Evolutionary conservation across 305 asterid species (phyloP).

Genomic region (Solanum chacoense): DNA sequence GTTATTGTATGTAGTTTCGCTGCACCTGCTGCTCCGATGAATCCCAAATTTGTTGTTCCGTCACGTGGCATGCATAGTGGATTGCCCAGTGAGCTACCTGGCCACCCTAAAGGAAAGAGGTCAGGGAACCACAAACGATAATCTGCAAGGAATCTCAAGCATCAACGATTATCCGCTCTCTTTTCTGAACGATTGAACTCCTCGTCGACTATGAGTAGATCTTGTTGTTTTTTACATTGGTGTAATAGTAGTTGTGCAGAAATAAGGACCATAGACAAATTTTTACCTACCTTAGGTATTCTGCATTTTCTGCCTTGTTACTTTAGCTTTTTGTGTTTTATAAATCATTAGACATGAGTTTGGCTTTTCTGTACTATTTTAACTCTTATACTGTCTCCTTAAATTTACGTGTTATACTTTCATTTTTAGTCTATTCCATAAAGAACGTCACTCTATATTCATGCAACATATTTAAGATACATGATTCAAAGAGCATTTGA

Average conservation of each 20-base stretch:
- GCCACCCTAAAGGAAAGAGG: neutral
- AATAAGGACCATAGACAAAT: neutral
- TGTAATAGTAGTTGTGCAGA: neutral
- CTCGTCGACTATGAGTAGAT: neutral
- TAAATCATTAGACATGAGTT: neutral
- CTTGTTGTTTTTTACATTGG: neutral
- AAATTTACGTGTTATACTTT: neutral
- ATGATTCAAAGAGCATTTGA: neutral
- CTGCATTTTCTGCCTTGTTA: neutral
- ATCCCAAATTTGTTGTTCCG: constrained; percentile 29
- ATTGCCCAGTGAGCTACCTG: neutral
- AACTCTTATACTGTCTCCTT: neutral
- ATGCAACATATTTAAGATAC: neutral
- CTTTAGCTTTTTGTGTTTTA: neutral
- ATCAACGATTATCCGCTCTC: neutral
- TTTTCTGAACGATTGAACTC: neutral
- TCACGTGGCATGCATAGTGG: constrained; percentile 19
- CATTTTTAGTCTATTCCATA: neutral
- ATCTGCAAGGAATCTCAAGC: neutral
- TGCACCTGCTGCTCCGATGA: constrained; percentile 25
- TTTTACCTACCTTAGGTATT: neutral
- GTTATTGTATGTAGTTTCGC: constrained; percentile 25
- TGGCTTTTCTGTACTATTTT: neutral
- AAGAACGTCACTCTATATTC: neutral
- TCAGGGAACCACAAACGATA: neutral